These are phyloP conservation scores for Pseudogymnoascus sp. DNA, from an alignment of 2,329 filamentous ascomycete species.

Conservation along the genomic window DNA sequence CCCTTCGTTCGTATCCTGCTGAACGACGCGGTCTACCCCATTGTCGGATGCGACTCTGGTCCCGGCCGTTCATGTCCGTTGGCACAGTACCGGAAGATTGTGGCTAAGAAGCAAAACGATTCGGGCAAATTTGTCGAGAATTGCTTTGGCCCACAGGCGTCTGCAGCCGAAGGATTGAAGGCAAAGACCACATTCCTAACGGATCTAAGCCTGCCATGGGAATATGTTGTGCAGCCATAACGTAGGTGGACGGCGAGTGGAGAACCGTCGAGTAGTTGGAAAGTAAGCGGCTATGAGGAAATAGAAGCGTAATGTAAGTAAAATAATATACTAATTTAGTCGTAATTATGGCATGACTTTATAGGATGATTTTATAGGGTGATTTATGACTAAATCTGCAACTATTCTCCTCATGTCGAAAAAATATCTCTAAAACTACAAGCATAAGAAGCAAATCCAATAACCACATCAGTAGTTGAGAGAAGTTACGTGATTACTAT, in stretches of 20 bases:
- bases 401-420: background rate
- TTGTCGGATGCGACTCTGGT: conserved; percentile 47
- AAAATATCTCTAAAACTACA: background rate
- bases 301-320: no score
- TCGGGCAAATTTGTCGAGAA: conserved; percentile 44
- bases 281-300: no score
- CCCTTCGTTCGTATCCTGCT: conserved; percentile 50
- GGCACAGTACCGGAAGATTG: conserved; percentile 38
- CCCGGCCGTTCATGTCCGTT: conserved; percentile 48
- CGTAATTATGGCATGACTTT: background rate
- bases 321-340: no score
- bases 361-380: background rate
- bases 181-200: no score
- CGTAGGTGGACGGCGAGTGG: no score
- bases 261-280: no score
- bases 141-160: conserved; percentile 24
- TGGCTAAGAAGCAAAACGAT: conserved; percentile 38
- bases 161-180: no score
- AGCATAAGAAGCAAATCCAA: background rate
- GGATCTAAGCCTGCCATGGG: no score
- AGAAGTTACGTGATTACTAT: background rate
- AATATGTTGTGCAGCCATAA: no score
- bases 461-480: background rate
- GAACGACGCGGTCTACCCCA: conserved; percentile 56
- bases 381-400: background rate